phyloP scores from a whole-genome alignment of 2,329 filamentous ascomycete genomes.

The Lachnellula suecica region DNA sequence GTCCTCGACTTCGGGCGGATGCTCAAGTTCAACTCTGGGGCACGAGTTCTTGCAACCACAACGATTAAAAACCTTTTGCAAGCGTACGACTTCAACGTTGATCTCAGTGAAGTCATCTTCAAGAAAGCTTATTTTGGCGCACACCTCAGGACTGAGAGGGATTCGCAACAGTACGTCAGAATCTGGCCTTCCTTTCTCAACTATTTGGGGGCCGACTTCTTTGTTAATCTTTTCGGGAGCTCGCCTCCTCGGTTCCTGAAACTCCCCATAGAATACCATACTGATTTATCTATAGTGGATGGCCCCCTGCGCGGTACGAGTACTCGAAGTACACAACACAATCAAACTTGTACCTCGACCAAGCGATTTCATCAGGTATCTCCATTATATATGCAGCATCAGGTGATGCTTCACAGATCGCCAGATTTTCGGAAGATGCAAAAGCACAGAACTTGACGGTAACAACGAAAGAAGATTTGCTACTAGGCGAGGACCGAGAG shows the following conservation, averaged over 20 bases:
- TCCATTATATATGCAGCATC: slow-evolving; percentile 43
- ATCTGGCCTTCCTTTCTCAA: no score
- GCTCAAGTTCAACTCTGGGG: slow-evolving; percentile 32
- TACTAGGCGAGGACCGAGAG: slow-evolving; percentile 35
- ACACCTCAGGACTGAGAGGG: slow-evolving; percentile 39
- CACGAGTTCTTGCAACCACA: slow-evolving; percentile 32
- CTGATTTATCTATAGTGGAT: no score
- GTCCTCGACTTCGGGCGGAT: slow-evolving; percentile 39
- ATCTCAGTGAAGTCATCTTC: slow-evolving; percentile 31
- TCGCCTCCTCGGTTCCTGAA: no score
- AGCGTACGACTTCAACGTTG: slow-evolving; percentile 27
- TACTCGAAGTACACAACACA: slow-evolving; percentile 36
- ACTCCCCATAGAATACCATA: no score
- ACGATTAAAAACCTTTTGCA: slow-evolving; percentile 32
- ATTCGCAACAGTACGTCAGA: no score
- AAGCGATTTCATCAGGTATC: slow-evolving; percentile 31
- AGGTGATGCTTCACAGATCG: slow-evolving; percentile 38
- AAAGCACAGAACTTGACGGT: slow-evolving; percentile 37
- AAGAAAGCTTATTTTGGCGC: slow-evolving; percentile 36
- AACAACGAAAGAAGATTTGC: slow-evolving; percentile 42
- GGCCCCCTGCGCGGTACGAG: slow-evolving; percentile 28
- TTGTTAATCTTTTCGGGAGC: no score
- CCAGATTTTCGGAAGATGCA: slow-evolving; percentile 37
- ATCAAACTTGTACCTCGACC: slow-evolving; percentile 36
- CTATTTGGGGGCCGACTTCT: no score